phyloP scores from a whole-genome alignment of 805 yeast genomes.

The Cyberlindnera galapagoensis region DNA sequence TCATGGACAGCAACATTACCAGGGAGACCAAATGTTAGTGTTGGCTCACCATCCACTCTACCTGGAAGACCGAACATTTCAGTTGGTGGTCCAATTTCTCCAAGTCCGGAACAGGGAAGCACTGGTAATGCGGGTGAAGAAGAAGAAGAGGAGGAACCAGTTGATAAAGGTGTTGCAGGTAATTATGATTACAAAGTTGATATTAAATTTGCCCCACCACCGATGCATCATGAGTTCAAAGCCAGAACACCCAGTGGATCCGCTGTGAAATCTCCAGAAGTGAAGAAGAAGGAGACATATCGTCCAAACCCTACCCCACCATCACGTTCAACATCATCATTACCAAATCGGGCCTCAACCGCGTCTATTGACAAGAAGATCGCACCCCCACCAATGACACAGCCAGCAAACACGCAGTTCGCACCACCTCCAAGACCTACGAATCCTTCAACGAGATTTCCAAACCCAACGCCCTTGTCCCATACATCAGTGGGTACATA shows the following conservation, averaged over 20 bases:
- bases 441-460: conserved; percentile 4
- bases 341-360: background rate
- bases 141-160: conserved; percentile 10
- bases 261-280: background rate
- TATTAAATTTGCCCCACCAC: conserved; percentile 29
- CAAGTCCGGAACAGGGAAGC: no score
- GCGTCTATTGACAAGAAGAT: conserved; percentile 1
- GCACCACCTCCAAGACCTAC: conserved; percentile 25
- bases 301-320: conserved; percentile 5
- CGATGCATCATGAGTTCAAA: conserved; percentile 23
- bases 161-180: conserved; percentile 28
- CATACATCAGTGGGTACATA: no score
- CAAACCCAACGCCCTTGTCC: no score
- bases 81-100: no score
- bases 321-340: conserved; percentile 1
- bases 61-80: no score
- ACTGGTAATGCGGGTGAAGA: background rate
- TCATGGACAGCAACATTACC: background rate
- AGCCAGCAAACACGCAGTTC: conserved; percentile 10
- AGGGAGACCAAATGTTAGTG: no score
- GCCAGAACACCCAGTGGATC: background rate
- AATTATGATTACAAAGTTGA: conserved; percentile 27
- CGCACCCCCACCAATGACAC: background rate
- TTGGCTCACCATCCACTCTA: no score
- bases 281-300: no score